Percentiles rank a stretch among this genome's conserved stretches.
phyloP scores from a whole-genome alignment of 495 filamentous ascomycete species.

The Hypoxylon fragiforme region DNA sequence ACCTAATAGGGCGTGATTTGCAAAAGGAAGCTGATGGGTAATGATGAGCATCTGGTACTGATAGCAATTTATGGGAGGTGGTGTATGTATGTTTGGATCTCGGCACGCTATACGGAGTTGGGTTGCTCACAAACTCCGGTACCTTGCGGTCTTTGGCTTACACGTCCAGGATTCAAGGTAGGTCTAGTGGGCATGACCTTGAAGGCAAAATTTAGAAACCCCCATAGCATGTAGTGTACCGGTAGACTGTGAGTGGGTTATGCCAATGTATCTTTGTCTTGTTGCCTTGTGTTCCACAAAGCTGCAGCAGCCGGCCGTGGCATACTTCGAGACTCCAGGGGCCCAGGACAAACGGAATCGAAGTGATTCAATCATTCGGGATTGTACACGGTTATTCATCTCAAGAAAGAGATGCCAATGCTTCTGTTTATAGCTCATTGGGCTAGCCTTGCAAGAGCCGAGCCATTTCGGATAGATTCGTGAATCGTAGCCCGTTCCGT shows the following conservation, averaged over 20 bases:
- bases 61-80: constrained; percentile 26
- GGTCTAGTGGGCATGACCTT: constrained; percentile 23
- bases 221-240: constrained; percentile 3
- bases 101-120: constrained; percentile 21
- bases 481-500: constrained; percentile 20
- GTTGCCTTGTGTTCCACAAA: neutral
- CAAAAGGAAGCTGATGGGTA: constrained; percentile 25
- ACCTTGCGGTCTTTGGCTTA: constrained; percentile 19
- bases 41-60: constrained; percentile 19
- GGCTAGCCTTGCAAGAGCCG: constrained; percentile 26
- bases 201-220: constrained; percentile 6
- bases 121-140: constrained; percentile 23
- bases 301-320: constrained; percentile 1
- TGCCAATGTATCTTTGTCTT: constrained; percentile 13
- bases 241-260: too few species aligned
- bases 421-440: constrained; percentile 6
- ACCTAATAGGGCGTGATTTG: constrained; percentile 26
- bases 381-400: neutral
- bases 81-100: neutral
- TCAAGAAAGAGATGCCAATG: constrained; percentile 1
- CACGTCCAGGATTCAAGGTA: too few species aligned
- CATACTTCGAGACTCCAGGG: neutral
- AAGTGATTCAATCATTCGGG: constrained; percentile 11
- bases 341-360: constrained; percentile 6
- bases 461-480: constrained; percentile 33